Evolutionary conservation across 768 basidiomycete species (phyloP).

Genomic region (Podaxis pistillaris): DNA sequence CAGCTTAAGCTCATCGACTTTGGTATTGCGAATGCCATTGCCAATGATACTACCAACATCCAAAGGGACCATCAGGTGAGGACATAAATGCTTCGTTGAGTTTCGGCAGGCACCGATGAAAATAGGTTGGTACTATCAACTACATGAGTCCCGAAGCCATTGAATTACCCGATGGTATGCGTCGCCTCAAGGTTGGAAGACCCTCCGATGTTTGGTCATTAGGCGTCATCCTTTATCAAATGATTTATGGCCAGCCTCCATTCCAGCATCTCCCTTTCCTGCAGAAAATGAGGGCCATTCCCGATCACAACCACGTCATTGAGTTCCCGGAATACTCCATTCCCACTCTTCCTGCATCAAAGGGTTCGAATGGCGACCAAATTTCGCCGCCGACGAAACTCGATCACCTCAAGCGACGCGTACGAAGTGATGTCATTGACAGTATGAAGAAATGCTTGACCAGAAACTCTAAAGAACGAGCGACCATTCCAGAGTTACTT

Average conservation of each 20-base stretch:
- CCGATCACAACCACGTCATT: slow-evolving; percentile 72
- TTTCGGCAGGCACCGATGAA: not conserved
- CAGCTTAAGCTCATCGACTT: slow-evolving; percentile 98
- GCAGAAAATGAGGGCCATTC: slow-evolving; percentile 94
- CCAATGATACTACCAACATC: slow-evolving; percentile 98
- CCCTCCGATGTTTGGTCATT: slow-evolving; percentile 98
- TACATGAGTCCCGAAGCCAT: slow-evolving; percentile 99
- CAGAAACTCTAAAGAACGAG: slow-evolving; percentile 78
- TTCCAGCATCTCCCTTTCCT: slow-evolving; percentile 83
- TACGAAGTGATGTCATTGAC: slow-evolving; percentile 73
- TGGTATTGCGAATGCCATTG: slow-evolving; percentile 98
- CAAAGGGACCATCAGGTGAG: slow-evolving; percentile 91
- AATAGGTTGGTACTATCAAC: slow-evolving; percentile 91
- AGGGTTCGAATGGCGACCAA: slow-evolving; percentile 26
- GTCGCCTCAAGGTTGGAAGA: slow-evolving; percentile 90
- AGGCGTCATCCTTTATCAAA: slow-evolving; percentile 97
- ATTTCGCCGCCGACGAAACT: slow-evolving; percentile 52
- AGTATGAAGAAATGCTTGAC: slow-evolving; percentile 81
- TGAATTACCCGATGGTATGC: slow-evolving; percentile 81
- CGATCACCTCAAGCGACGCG: slow-evolving; percentile 68
- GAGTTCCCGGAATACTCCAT: slow-evolving; percentile 74
- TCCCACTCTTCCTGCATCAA: slow-evolving; percentile 45
- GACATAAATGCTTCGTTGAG: not conserved
- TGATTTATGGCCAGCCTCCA: slow-evolving; percentile 93
- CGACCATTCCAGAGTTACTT: slow-evolving; percentile 85